These are phyloP conservation scores for Buddleja alternifolia DNA, from an alignment of 257 asterid species.

Conservation along the genomic window DNA sequence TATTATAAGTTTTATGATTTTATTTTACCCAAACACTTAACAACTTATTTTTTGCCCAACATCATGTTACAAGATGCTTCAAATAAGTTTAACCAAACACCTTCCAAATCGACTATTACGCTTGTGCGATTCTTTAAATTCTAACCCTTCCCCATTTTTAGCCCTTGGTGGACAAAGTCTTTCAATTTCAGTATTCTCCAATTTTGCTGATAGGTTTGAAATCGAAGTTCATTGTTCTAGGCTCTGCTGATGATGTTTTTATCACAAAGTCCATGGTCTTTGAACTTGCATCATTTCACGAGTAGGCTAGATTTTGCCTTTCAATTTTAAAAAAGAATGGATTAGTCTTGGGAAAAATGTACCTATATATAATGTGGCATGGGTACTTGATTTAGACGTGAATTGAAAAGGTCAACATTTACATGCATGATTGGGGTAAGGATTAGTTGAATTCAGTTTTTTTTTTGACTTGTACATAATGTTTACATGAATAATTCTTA, in stretches of 20 bases:
- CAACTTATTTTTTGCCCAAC: no score
- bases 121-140: background rate
- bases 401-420: conserved; percentile 4
- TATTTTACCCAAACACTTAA: no score
- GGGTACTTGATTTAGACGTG: background rate
- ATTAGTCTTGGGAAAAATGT: background rate
- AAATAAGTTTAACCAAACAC: no score
- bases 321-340: background rate
- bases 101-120: no score
- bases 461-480: conserved; percentile 1
- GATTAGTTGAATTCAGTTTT: conserved; percentile 9
- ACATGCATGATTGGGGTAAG: background rate
- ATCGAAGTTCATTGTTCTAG: background rate
- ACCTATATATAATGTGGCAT: background rate
- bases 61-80: no score
- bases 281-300: background rate
- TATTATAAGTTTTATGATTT: no score
- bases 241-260: background rate
- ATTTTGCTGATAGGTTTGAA: background rate
- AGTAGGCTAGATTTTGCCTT: background rate
- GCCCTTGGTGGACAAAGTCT: background rate
- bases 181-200: background rate
- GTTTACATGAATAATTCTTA: conserved; percentile 14
- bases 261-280: background rate
- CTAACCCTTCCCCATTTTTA: background rate